A percentile compares a stretch with the other conserved stretches of the same genome.
Conservation (phyloP, 2,329 filamentous ascomycete genomes). For the Leptographium lundbergii region DNA sequence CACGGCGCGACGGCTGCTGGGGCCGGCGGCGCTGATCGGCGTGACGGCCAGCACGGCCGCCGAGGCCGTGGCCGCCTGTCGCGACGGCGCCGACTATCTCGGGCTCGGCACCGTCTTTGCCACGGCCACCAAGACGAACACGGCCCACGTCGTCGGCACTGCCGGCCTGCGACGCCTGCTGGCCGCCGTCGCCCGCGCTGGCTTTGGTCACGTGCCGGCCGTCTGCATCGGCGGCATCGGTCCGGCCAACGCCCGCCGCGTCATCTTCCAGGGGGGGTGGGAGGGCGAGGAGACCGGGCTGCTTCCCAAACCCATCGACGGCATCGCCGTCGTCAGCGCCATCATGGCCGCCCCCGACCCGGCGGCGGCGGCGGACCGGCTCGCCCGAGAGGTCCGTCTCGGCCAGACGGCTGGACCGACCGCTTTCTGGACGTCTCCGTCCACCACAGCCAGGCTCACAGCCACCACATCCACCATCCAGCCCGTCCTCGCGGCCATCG, state of each 20-base stretch:
- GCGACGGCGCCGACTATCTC: conserved; percentile 75
- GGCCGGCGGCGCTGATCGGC: conserved; percentile 69
- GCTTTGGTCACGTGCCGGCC: conserved; percentile 37
- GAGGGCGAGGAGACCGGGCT: not conserved
- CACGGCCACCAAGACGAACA: conserved; percentile 57
- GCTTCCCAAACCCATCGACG: conserved; percentile 51
- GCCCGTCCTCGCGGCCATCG: conserved; percentile 46
- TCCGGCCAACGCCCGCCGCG: conserved; percentile 56
- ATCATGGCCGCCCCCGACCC: conserved; percentile 65
- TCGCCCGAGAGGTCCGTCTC: conserved; percentile 41
- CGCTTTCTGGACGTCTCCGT: not conserved
- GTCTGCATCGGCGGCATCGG: conserved; percentile 90
- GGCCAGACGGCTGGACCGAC: conserved; percentile 4
- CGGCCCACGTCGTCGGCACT: conserved; percentile 67
- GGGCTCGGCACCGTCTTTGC: conserved; percentile 85
- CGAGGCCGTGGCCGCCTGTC: conserved; percentile 61
- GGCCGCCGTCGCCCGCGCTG: conserved; percentile 37
- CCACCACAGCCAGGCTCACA: not conserved
- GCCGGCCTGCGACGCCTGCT: conserved; percentile 58
- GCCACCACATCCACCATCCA: conserved; percentile 9
- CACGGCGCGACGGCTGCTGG: conserved; percentile 60
- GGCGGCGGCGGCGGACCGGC: conserved; percentile 43
- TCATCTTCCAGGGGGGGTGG: conserved; percentile 54
- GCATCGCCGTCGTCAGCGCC: conserved; percentile 80
- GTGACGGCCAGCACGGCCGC: conserved; percentile 66